These are phyloP conservation scores for Metarhizium humberi DNA, from an alignment of 2,329 filamentous ascomycete genomes.

Conservation along the genomic window DNA sequence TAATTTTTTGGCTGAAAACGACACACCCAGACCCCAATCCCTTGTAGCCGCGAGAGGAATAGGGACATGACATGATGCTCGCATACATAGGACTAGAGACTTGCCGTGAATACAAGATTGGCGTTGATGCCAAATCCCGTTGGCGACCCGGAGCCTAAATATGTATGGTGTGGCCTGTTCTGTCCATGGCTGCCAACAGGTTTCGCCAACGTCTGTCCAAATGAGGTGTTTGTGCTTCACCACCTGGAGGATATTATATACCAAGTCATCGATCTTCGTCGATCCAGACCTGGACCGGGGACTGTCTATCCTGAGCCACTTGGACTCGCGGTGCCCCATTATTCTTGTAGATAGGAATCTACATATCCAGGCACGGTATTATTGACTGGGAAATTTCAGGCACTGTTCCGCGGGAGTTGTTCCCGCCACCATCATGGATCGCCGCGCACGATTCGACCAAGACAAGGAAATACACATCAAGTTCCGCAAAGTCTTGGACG, in stretches of 20 bases:
- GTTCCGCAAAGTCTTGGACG: not conserved
- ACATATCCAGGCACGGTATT: slow-evolving; percentile 9
- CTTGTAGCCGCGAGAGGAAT: no score
- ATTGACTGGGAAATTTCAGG: slow-evolving; percentile 17
- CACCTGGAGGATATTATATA: not conserved
- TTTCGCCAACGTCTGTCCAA: no score
- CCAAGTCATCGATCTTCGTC: not conserved
- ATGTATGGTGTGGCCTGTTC: no score
- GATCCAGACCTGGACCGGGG: not conserved
- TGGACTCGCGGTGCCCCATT: slow-evolving; percentile 11
- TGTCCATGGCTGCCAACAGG: no score
- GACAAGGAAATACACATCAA: not conserved
- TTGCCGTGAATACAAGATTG: no score
- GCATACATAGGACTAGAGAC: no score
- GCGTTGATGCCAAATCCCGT: slow-evolving; percentile 25
- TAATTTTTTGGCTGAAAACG: no score
- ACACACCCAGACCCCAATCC: no score
- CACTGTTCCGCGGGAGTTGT: slow-evolving; percentile 8
- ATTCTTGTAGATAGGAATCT: slow-evolving; percentile 14
- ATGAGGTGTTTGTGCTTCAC: not conserved
- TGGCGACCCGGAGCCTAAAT: no score
- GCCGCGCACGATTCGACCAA: slow-evolving; percentile 2
- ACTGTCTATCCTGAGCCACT: slow-evolving; percentile 8
- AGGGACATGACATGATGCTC: no score
- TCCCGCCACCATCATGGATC: slow-evolving; percentile 11